phyloP scores from a whole-genome alignment of 2,329 filamentous ascomycete species.

The Trichoderma citrinoviride region DNA sequence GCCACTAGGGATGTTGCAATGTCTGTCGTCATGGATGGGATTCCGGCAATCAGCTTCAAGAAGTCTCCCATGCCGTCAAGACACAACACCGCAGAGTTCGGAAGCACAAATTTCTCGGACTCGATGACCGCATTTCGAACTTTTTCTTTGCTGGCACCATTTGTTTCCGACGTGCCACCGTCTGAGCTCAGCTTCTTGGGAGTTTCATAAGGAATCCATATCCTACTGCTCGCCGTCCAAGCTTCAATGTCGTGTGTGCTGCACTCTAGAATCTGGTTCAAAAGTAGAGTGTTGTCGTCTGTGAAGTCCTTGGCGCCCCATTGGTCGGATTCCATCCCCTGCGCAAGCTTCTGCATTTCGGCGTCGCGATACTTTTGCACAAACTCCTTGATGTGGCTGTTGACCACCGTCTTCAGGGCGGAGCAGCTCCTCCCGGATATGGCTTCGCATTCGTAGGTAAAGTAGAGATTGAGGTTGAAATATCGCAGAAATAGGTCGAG shows the following conservation, averaged over 20 bases:
- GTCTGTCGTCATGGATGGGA: conserved; percentile 85
- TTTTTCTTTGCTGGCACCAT: conserved; percentile 59
- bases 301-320: conserved; percentile 78
- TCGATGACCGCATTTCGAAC: conserved; percentile 74
- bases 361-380: conserved; percentile 67
- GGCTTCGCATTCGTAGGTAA: conserved; percentile 83
- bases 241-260: conserved; percentile 67
- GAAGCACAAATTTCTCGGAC: conserved; percentile 79
- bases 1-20: conserved; percentile 76
- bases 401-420: conserved; percentile 73
- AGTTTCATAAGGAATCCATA: conserved; percentile 53
- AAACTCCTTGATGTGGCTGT: conserved; percentile 78
- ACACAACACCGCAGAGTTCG: conserved; percentile 77
- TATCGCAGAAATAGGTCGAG: conserved; percentile 73
- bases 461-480: conserved; percentile 77
- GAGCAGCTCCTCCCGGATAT: conserved; percentile 77
- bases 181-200: conserved; percentile 36
- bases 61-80: conserved; percentile 80
- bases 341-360: conserved; percentile 71
- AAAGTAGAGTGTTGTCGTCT: conserved; percentile 56
- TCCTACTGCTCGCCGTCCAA: conserved; percentile 62
- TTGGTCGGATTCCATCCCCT: conserved; percentile 74
- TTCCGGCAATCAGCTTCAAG: conserved; percentile 75
- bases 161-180: conserved; percentile 42
- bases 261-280: conserved; percentile 64